Conservation (phyloP, 495 filamentous ascomycete species). For the Halenospora varia region DNA sequence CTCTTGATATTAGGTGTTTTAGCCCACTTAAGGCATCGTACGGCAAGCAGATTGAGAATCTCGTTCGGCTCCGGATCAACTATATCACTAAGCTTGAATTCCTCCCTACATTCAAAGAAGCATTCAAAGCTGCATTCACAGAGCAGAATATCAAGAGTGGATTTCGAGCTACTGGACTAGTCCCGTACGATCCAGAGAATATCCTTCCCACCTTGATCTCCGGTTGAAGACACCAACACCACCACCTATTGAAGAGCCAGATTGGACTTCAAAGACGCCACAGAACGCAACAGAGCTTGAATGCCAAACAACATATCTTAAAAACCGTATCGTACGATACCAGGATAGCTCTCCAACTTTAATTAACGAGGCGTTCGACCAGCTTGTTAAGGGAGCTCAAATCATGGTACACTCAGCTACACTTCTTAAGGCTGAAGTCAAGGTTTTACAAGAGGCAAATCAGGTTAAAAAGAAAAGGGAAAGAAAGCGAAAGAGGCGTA, state of each 20-base stretch:
- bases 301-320: background rate
- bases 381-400: too few species aligned
- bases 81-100: conserved; percentile 21
- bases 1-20: conserved; percentile 16
- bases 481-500: too few species aligned
- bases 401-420: too few species aligned
- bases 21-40: conserved; percentile 4
- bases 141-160: background rate
- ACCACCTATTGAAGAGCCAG: background rate
- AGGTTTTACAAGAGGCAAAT: too few species aligned
- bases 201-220: conserved; percentile 3
- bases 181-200: conserved; percentile 8
- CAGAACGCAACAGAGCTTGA: background rate
- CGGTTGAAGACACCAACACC: conserved; percentile 2
- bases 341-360: too few species aligned
- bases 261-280: background rate
- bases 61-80: conserved; percentile 4
- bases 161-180: conserved; percentile 6
- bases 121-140: background rate
- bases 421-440: too few species aligned
- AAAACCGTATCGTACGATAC: too few species aligned
- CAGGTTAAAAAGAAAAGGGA: too few species aligned
- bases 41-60: conserved; percentile 5
- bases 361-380: too few species aligned
- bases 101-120: conserved; percentile 2